These are phyloP conservation scores for Cucurbita pepo DNA, from an alignment of 306 rosid species.

Conservation along the genomic window DNA sequence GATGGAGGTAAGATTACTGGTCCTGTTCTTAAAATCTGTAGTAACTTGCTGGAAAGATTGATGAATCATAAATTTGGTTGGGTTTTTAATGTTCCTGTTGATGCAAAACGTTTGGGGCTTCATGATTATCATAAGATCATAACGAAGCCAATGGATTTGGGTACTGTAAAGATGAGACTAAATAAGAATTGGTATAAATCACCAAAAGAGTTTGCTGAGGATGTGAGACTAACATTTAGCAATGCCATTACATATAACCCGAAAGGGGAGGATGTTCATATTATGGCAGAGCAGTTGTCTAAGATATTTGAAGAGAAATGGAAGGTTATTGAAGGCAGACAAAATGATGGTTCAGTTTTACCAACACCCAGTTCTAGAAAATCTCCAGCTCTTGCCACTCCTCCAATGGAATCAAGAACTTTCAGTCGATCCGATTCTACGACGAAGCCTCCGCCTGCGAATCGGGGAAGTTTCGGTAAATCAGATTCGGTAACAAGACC, in stretches of 20 bases:
- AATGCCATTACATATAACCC: slow-evolving; percentile 91
- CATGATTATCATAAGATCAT: slow-evolving; percentile 61
- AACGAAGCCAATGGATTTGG: slow-evolving; percentile 80
- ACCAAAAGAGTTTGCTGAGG: slow-evolving; percentile 68
- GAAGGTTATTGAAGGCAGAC: slow-evolving; percentile 43
- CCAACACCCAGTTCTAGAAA: slow-evolving; percentile 35
- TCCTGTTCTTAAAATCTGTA: slow-evolving; percentile 45
- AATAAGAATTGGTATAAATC: slow-evolving; percentile 66
- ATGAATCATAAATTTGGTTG: slow-evolving; percentile 89
- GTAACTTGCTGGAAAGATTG: slow-evolving; percentile 57
- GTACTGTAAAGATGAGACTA: slow-evolving; percentile 61
- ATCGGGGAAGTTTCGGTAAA: slow-evolving; percentile 36
- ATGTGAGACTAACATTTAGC: slow-evolving; percentile 76
- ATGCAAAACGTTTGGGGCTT: slow-evolving; percentile 60
- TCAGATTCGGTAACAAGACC: slow-evolving; percentile 37
- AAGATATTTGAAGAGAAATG: slow-evolving; percentile 70
- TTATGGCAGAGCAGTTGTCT: slow-evolving; percentile 68
- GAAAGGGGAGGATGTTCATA: slow-evolving; percentile 67
- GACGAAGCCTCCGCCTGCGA: slow-evolving; percentile 18
- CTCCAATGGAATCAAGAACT: slow-evolving; percentile 25
- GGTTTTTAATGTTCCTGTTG: slow-evolving; percentile 87
- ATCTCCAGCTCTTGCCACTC: slow-evolving; percentile 6
- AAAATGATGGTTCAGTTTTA: slow-evolving; percentile 20
- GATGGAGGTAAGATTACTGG: slow-evolving; percentile 27
- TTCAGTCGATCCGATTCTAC: slow-evolving; percentile 47